phyloP scores from a whole-genome alignment of 1,139 yeast species.

The Trichomonascaceae sp. region DNA sequence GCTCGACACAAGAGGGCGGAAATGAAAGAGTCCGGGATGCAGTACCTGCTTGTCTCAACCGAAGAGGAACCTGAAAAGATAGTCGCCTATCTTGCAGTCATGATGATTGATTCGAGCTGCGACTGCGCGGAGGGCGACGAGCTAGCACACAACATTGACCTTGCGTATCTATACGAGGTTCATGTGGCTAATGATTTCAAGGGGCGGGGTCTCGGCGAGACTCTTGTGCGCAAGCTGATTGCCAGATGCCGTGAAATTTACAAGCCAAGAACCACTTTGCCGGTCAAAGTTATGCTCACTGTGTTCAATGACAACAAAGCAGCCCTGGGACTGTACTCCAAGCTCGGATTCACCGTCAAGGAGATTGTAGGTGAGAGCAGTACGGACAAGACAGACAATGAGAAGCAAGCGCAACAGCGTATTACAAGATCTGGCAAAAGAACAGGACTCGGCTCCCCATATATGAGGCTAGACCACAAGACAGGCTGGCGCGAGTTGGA shows the following conservation, averaged over 20 bases:
- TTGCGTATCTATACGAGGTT: neutral
- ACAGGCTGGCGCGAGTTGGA: no score
- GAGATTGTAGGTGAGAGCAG: no score
- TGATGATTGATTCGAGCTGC: no score
- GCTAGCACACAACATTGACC: neutral
- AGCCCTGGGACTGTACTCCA: neutral
- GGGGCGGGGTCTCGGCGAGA: slow-evolving; percentile 4
- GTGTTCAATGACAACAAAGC: neutral
- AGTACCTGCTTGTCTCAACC: neutral
- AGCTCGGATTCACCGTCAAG: neutral
- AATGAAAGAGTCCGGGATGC: neutral
- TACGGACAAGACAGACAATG: no score
- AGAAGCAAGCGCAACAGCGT: no score
- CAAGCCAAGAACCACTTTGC: neutral
- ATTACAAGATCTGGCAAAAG: no score
- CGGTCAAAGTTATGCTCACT: neutral
- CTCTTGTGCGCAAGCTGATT: neutral
- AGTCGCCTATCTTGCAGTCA: no score
- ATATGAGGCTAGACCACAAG: no score
- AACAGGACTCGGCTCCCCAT: no score
- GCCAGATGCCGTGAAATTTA: neutral
- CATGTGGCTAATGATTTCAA: neutral
- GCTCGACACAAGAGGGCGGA: neutral
- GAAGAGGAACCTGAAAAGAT: neutral
- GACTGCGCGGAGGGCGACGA: neutral